These are phyloP conservation scores for Citropsis articulata DNA, from an alignment of 345 rosid species.

Conservation along the genomic window DNA sequence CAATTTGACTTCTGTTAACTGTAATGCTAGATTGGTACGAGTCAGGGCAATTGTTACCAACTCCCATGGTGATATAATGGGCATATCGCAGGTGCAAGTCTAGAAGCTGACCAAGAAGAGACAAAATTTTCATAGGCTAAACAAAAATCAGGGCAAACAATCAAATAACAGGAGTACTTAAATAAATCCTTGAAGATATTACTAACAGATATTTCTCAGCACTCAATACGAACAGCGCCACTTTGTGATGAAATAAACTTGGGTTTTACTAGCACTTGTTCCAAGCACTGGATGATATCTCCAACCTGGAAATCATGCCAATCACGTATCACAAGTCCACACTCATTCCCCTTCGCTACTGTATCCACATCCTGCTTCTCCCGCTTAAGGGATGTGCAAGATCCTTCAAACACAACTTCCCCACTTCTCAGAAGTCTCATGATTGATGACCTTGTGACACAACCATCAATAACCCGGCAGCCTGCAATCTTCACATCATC, in stretches of 20 bases:
- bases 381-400: constrained; percentile 70
- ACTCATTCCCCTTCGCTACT: constrained; percentile 80
- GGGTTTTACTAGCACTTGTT: constrained; percentile 73
- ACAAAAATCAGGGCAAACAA: not conserved
- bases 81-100: not conserved
- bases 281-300: constrained; percentile 81
- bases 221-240: constrained; percentile 78
- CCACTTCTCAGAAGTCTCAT: constrained; percentile 90
- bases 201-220: constrained; percentile 29
- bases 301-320: constrained; percentile 74
- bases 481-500: constrained; percentile 85
- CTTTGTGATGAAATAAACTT: constrained; percentile 84
- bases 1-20: not conserved
- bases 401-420: constrained; percentile 79
- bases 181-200: not conserved
- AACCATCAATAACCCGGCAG: constrained; percentile 79
- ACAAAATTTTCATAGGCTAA: not conserved
- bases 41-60: not conserved
- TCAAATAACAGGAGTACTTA: not conserved
- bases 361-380: constrained; percentile 90
- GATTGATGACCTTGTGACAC: constrained; percentile 48
- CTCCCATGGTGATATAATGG: not conserved
- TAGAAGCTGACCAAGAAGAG: not conserved
- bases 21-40: not conserved
- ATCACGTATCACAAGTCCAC: constrained; percentile 74